A percentile compares a stretch with the other conserved stretches of the same genome.
Evolutionary conservation across 2,329 filamentous ascomycete species (phyloP).

Genomic region (Gnomoniopsis sp.): DNA sequence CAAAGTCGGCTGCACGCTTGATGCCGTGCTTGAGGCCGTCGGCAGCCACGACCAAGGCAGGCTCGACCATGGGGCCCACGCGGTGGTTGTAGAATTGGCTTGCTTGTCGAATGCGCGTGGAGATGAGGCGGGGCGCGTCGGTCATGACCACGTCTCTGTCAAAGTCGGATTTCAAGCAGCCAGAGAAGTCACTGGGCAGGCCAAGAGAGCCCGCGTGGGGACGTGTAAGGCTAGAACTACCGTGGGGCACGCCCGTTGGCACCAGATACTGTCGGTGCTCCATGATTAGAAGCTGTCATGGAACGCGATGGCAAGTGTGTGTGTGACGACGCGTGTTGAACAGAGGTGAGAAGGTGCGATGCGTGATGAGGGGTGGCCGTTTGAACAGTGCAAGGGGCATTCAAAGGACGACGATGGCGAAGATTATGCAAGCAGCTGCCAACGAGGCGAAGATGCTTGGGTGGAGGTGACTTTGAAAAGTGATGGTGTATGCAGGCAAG

Average conservation of each 20-base stretch:
- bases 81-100: constrained; percentile 4
- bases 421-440: background rate
- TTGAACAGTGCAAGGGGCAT: background rate
- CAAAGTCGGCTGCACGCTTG: background rate
- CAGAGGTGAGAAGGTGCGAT: too few relatives aligned
- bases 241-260: background rate
- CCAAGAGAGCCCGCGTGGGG: too few relatives aligned
- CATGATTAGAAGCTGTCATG: background rate
- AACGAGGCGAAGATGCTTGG: background rate
- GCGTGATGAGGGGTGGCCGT: too few relatives aligned
- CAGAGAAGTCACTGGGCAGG: too few relatives aligned
- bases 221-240: too few relatives aligned
- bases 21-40: background rate
- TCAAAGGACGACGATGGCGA: background rate
- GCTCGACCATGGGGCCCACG: background rate
- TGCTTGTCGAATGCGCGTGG: background rate
- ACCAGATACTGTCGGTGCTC: background rate
- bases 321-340: background rate
- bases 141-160: constrained; percentile 11
- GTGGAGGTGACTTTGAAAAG: background rate
- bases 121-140: background rate
- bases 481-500: background rate
- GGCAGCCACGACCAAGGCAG: background rate
- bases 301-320: background rate
- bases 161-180: too few relatives aligned